Base-by-base conservation (phyloP, 2,329 filamentous ascomycete genomes). In the Magnaporthiopsis rhizophila region DNA sequence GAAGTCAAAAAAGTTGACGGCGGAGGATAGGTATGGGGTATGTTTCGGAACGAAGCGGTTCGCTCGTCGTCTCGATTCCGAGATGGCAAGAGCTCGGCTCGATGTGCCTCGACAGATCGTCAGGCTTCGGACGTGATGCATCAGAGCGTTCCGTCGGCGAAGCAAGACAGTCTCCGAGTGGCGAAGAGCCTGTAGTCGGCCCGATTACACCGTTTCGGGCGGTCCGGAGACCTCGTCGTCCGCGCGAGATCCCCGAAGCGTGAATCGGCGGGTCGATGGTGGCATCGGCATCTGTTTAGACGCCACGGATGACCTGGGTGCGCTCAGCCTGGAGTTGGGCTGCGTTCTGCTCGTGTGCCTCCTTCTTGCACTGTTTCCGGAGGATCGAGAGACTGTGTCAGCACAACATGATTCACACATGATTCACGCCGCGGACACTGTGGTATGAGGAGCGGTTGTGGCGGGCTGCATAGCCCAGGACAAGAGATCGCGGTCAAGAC, bases 341-440 rank as follows among this genome's bases (percentile, higher is more conserved):
- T 66, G 92, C 91, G 76, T 99, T 99, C 69, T 92, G 88, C 76
- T 96, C 92, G 78, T 97, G 92, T 61, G 91, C 94, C 77, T 97
- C 92, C 82, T 96, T 95, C 84, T 97, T 97, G 84, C 94, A 97
- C 86, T 89, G 73, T 36, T 57, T 18, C n/a, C 38, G n/a, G 57
- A 32, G 24, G 12, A 65, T 62, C 63, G 65, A 66, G 26, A 61
- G 63, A 69, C 66, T 64, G 71, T 72, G 74, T 79, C 73, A 78
- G 76, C 72, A 67, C 69, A 59, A 65, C 65, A 61, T 53, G 45
- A 53, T 53, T n/a, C 45, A 53, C 45, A 8, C 21, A 53, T n/a
- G 45, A 53, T 53, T 53, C 45, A 53, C 45, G 45, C 45, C 18
- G 45, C 45, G 18, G 18, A n/a, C 45, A 53, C 18, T 53, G 45